Percentiles rank a stretch among this genome's conserved stretches.
These are phyloP conservation scores for Cyclotella choctawhatcheeana DNA, from an alignment of 108 stramenopile genomes.

Conservation along the genomic window DNA sequence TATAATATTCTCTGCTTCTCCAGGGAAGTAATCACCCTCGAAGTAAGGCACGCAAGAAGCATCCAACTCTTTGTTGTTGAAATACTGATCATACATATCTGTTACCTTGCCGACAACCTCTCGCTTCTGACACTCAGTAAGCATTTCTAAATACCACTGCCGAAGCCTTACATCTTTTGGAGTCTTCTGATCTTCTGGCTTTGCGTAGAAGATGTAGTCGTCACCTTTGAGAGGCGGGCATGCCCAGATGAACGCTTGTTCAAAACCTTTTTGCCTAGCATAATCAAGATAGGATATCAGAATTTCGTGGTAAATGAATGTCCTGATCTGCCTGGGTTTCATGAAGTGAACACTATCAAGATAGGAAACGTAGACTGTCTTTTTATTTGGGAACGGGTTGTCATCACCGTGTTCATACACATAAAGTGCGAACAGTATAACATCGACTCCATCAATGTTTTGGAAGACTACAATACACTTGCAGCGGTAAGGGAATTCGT, in stretches of 20 bases:
- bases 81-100: slow-evolving; percentile 97
- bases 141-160: slow-evolving; percentile 97
- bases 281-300: slow-evolving; percentile 96
- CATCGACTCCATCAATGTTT: slow-evolving; percentile 91
- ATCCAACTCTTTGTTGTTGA: slow-evolving; percentile 79
- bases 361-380: slow-evolving; percentile 91
- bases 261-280: slow-evolving; percentile 84
- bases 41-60: slow-evolving; percentile 94
- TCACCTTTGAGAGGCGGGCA: slow-evolving; percentile 98
- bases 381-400: slow-evolving; percentile 90
- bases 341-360: slow-evolving; percentile 95
- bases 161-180: slow-evolving; percentile 89
- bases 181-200: slow-evolving; percentile 97
- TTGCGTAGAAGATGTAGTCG: slow-evolving; percentile 99
- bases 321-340: slow-evolving; percentile 88
- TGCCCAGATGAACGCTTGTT: slow-evolving; percentile 97
- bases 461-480: slow-evolving; percentile 96
- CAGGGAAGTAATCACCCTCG: slow-evolving; percentile 99
- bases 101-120: slow-evolving; percentile 87
- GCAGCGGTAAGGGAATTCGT: slow-evolving; percentile 89
- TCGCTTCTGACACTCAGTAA: slow-evolving; percentile 88
- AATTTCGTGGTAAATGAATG: slow-evolving; percentile 96
- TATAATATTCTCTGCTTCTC: slow-evolving; percentile 98
- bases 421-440: slow-evolving; percentile 91
- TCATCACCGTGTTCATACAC: slow-evolving; percentile 91